These are phyloP conservation scores for Emydomyces testavorans DNA, from an alignment of 2,329 filamentous ascomycete species.

Conservation along the genomic window DNA sequence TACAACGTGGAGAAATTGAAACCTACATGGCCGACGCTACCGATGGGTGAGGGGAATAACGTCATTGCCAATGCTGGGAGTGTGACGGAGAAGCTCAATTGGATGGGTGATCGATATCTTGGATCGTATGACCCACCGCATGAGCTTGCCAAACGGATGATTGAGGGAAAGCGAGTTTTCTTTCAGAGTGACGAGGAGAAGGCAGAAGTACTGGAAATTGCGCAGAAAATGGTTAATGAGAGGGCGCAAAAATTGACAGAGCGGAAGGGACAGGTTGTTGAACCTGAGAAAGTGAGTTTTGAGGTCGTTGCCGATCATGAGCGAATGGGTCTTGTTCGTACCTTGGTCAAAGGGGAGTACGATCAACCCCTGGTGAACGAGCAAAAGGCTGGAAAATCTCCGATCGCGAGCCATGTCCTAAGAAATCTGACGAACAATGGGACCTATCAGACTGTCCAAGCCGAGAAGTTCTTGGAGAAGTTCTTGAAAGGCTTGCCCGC, in stretches of 20 bases:
- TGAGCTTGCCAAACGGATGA: constrained; percentile 29
- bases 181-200: constrained; percentile 32
- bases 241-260: constrained; percentile 28
- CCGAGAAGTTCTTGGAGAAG: constrained; percentile 29
- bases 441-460: constrained; percentile 32
- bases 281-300: constrained; percentile 23
- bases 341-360: constrained; percentile 12
- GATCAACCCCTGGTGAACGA: constrained; percentile 9
- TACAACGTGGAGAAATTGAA: constrained; percentile 25
- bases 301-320: constrained; percentile 9
- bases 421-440: constrained; percentile 33
- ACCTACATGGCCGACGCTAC: constrained; percentile 33
- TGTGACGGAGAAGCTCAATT: constrained; percentile 28
- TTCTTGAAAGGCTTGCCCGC: constrained; percentile 27
- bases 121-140: constrained; percentile 28
- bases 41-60: constrained; percentile 20
- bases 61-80: constrained; percentile 20
- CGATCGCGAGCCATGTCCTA: constrained; percentile 25
- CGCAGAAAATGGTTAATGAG: constrained; percentile 26
- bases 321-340: constrained; percentile 4
- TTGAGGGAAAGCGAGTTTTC: constrained; percentile 29
- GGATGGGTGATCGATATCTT: constrained; percentile 26
- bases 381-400: constrained; percentile 13
- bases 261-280: constrained; percentile 29
- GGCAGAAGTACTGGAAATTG: constrained; percentile 26